phyloP scores from a whole-genome alignment of 371 early-diverging fungal genomes.

The Lichtheimia ornata region DNA sequence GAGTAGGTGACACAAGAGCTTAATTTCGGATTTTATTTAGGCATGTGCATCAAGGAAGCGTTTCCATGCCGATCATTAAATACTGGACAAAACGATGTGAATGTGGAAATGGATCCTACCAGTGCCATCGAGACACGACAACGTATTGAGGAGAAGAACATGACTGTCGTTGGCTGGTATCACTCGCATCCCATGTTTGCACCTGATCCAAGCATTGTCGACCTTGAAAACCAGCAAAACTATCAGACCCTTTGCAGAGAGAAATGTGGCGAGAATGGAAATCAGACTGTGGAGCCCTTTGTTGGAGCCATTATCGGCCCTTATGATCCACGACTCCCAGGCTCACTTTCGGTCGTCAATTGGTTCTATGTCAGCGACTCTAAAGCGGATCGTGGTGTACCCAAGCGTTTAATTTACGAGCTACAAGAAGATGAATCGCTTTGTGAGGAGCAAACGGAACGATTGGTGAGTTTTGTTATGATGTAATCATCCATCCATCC shows the following conservation, averaged over 20 bases:
- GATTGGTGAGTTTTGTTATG: slow-evolving; percentile 45
- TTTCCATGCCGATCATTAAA: slow-evolving; percentile 77
- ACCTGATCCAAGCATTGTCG: slow-evolving; percentile 43
- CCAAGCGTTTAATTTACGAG: slow-evolving; percentile 70
- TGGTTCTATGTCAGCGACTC: slow-evolving; percentile 73
- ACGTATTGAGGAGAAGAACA: slow-evolving; percentile 65
- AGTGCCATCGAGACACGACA: slow-evolving; percentile 77
- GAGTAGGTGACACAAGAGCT: not conserved
- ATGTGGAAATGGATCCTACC: slow-evolving; percentile 90
- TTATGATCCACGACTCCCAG: slow-evolving; percentile 81
- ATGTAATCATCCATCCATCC: not conserved
- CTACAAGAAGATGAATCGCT: slow-evolving; percentile 51
- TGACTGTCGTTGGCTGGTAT: slow-evolving; percentile 84
- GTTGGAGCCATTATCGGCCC: slow-evolving; percentile 91
- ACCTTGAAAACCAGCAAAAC: slow-evolving; percentile 81
- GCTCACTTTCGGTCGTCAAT: slow-evolving; percentile 76
- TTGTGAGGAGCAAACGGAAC: slow-evolving; percentile 48
- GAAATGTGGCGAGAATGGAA: slow-evolving; percentile 14
- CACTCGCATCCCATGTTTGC: slow-evolving; percentile 47
- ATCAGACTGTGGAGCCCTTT: slow-evolving; percentile 68
- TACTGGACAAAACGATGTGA: slow-evolving; percentile 72
- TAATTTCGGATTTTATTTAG: slow-evolving; percentile 17
- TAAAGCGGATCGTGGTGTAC: slow-evolving; percentile 46
- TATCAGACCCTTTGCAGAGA: slow-evolving; percentile 76
- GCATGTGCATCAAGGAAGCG: slow-evolving; percentile 60